Evolutionary conservation across 2,329 filamentous ascomycete species (phyloP), one percentile per base, ranked within the genome.

Genomic region (Nemania sp.): DNA sequence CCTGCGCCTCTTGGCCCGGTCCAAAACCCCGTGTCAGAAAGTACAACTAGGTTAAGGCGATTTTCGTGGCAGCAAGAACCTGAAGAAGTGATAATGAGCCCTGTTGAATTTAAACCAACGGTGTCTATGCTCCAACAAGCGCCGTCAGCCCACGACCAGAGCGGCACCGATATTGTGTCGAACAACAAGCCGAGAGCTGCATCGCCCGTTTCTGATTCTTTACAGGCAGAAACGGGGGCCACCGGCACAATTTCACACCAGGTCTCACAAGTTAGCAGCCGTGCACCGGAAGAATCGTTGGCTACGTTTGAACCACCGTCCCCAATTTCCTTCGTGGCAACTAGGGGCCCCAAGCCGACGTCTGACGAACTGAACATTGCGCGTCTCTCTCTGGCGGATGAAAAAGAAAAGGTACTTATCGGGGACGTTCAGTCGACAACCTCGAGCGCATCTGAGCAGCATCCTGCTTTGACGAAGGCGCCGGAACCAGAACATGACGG

Each of bases 41-140:
- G 38, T 3, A 43, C 54, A 3, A 70, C 56, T 10, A 70, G 56
- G 18, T 53, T 51, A 52, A 73, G 71, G 22, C 79, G 80, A 0
- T 84, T 84, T 64, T 84, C 83, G 3, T 85, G 83, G 83, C 82
- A 84, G 68, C 73, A 75, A 5, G 76, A 70, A 0, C 53, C 72
- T 1, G 79, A 80, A 47, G 67, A 76, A 55, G 66, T 60, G 18
- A 53, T 61, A 1, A 15, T 53, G 15, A 68, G 56, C 56, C 68
- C 73, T 20, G 62, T 52, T 18, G 67, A 72, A n/a, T 60, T 60
- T 26, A 60, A 68, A 54, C 58, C 70, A 56, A 45, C 29, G 8
- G 38, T 56, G 10, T 49, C 66, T 15, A 51, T 53, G 13, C 41
- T 71, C 8, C 32, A 67, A 15, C 60, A 55, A 26, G 64, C 54